phyloP scores from a whole-genome alignment of 352 stramenopile species.

The Globisporangium nunn region DNA sequence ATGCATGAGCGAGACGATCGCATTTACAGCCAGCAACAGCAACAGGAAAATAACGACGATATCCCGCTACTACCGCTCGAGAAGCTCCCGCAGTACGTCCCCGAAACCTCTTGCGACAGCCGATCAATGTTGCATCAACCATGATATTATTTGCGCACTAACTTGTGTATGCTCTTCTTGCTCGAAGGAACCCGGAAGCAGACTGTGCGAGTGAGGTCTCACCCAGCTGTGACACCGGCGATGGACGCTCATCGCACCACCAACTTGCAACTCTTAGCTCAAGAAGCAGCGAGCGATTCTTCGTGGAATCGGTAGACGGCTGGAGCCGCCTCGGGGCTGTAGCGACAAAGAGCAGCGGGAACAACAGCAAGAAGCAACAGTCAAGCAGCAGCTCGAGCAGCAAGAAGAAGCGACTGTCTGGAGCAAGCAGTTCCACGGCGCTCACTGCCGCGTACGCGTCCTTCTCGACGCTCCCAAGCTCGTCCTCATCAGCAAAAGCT shows the following conservation, averaged over 20 bases:
- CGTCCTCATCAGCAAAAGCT: slow-evolving; percentile 5
- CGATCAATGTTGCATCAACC: too few relatives aligned
- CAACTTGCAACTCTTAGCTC: slow-evolving; percentile 24
- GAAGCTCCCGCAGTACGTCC: slow-evolving; percentile 38
- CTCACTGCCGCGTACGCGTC: slow-evolving; percentile 12
- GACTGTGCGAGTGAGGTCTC: slow-evolving; percentile 11
- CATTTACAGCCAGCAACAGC: not conserved
- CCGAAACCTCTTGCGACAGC: not conserved
- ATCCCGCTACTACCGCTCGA: slow-evolving; percentile 49
- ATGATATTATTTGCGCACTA: too few relatives aligned
- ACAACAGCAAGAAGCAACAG: slow-evolving; percentile 20
- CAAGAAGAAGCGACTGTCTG: slow-evolving; percentile 19
- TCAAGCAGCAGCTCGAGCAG: slow-evolving; percentile 5
- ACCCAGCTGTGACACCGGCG: slow-evolving; percentile 15
- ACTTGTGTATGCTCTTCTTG: not conserved
- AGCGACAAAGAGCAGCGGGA: slow-evolving; percentile 12
- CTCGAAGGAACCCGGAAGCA: slow-evolving; percentile 22
- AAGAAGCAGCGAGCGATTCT: slow-evolving; percentile 24
- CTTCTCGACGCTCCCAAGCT: slow-evolving; percentile 3
- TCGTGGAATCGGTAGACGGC: slow-evolving; percentile 14
- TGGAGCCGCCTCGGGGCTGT: slow-evolving; percentile 3
- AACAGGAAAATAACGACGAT: slow-evolving; percentile 39
- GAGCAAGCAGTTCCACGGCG: not conserved
- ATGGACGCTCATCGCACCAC: slow-evolving; percentile 5
- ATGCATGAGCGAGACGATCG: not conserved